Percentiles rank a stretch among this genome's conserved stretches.
These are phyloP conservation scores for Dictyostelium capitatum DNA, from an alignment of 78 protist species.

Conservation along the genomic window DNA sequence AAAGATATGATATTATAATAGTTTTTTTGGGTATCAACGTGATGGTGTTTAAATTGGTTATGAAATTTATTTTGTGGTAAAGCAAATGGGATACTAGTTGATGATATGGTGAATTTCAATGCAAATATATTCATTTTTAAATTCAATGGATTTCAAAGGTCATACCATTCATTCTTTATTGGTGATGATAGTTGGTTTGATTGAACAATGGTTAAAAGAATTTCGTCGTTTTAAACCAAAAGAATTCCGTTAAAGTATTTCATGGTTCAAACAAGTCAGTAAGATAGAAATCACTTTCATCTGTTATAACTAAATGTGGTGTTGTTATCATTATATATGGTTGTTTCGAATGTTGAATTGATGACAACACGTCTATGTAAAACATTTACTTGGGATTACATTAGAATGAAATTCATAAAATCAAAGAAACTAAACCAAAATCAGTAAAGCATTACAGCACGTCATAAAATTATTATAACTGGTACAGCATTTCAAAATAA, in stretches of 20 bases:
- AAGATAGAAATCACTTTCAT: conserved; percentile 19
- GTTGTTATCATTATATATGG: conserved; percentile 76
- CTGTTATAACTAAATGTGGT: conserved; percentile 67
- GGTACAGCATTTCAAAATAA: conserved; percentile 94
- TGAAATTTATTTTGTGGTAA: conserved; percentile 44
- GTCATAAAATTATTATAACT: conserved; percentile 80
- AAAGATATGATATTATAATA: no score
- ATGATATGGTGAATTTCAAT: conserved; percentile 90
- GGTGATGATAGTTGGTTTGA: conserved; percentile 64
- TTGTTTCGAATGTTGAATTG: conserved; percentile 11
- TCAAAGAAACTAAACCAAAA: conserved; percentile 70
- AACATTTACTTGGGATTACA: conserved; percentile 71
- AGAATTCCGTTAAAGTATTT: conserved; percentile 9
- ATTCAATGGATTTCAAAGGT: neutral
- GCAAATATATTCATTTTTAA: conserved; percentile 70
- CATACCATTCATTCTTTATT: conserved; percentile 13
- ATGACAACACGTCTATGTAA: neutral
- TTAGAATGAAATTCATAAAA: conserved; percentile 69
- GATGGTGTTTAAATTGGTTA: conserved; percentile 77
- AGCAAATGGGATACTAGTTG: conserved; percentile 77
- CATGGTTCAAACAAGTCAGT: conserved; percentile 15
- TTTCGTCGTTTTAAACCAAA: conserved; percentile 40
- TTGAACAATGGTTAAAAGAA: conserved; percentile 66
- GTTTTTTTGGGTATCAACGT: conserved; percentile 73
- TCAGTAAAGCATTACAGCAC: conserved; percentile 53